phyloP scores from a whole-genome alignment of 2,329 filamentous ascomycete species.

The Nakataea oryzae region DNA sequence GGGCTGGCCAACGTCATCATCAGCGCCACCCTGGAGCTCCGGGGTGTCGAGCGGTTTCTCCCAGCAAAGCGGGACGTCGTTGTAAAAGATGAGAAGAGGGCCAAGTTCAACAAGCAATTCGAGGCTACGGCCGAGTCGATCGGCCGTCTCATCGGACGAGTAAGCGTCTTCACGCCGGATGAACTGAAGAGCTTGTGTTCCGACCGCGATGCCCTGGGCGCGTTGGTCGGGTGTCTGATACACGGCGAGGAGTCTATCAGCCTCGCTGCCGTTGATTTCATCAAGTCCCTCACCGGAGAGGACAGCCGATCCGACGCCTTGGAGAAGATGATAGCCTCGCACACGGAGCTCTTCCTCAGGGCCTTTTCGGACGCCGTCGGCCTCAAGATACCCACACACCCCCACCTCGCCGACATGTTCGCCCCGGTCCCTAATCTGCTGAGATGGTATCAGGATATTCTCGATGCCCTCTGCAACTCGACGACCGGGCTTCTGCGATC shows the following conservation, averaged over 20 bases:
- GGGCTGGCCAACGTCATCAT: conserved; percentile 63
- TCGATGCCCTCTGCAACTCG: conserved; percentile 45
- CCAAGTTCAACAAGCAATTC: conserved; percentile 70
- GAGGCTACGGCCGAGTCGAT: conserved; percentile 45
- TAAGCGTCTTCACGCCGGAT: conserved; percentile 63
- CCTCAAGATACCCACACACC: conserved; percentile 11
- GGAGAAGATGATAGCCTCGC: conserved; percentile 31
- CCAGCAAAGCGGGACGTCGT: conserved; percentile 34
- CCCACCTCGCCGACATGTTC: conserved; percentile 9
- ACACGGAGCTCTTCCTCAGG: conserved; percentile 30
- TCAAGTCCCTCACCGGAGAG: conserved; percentile 73
- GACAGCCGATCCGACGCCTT: conserved; percentile 38
- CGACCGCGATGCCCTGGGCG: conserved; percentile 50
- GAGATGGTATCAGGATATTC: conserved; percentile 45
- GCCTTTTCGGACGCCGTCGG: conserved; percentile 32
- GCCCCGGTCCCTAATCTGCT: conserved; percentile 46
- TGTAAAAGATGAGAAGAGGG: conserved; percentile 34
- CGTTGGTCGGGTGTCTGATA: conserved; percentile 69
- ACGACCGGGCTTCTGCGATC: conserved; percentile 43
- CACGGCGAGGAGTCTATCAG: conserved; percentile 72
- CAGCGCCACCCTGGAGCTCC: conserved; percentile 57
- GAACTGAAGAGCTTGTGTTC: conserved; percentile 62
- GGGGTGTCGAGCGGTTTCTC: conserved; percentile 65
- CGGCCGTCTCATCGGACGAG: conserved; percentile 62
- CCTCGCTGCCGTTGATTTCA: conserved; percentile 67